Evolutionary conservation across 805 yeast species (phyloP).

Genomic region (Hemisphaericaspora nanyangensis): DNA sequence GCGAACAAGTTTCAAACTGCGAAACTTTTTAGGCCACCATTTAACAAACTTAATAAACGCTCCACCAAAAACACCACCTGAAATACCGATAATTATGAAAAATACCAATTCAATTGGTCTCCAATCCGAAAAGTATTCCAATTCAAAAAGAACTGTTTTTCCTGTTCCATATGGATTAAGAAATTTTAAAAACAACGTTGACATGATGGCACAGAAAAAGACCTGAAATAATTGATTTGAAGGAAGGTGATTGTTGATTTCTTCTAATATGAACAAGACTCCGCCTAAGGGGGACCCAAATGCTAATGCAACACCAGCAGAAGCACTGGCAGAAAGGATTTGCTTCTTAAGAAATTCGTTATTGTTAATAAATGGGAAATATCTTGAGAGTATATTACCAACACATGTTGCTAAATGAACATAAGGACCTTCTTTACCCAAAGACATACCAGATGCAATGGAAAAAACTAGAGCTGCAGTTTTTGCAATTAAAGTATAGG

Average conservation of each 20-base stretch:
- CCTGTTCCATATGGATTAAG: conserved; percentile 60
- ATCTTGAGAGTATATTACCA: conserved; percentile 50
- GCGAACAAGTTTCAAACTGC: conserved; percentile 28
- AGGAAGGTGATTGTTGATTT: conserved; percentile 52
- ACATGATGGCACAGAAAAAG: conserved; percentile 53
- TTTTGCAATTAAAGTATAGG: conserved; percentile 48
- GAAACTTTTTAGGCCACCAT: conserved; percentile 44
- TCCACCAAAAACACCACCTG: conserved; percentile 55
- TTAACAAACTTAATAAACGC: conserved; percentile 41
- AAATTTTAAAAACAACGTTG: conserved; percentile 49
- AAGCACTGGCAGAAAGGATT: conserved; percentile 52
- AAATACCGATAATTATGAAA: conserved; percentile 45
- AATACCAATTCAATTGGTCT: conserved; percentile 42
- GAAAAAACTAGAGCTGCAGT: conserved; percentile 47
- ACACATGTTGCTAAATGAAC: conserved; percentile 58
- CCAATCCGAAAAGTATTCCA: conserved; percentile 51
- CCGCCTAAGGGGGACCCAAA: conserved; percentile 62
- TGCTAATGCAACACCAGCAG: conserved; percentile 58
- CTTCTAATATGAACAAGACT: conserved; percentile 53
- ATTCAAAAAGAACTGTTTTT: conserved; percentile 52
- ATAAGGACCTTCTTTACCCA: conserved; percentile 62
- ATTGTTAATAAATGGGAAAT: conserved; percentile 40
- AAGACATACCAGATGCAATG: conserved; percentile 53
- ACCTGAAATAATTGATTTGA: conserved; percentile 51
- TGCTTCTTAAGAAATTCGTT: conserved; percentile 52